These are phyloP conservation scores for Mycena vitilis DNA, from an alignment of 768 basidiomycete genomes.

Conservation along the genomic window DNA sequence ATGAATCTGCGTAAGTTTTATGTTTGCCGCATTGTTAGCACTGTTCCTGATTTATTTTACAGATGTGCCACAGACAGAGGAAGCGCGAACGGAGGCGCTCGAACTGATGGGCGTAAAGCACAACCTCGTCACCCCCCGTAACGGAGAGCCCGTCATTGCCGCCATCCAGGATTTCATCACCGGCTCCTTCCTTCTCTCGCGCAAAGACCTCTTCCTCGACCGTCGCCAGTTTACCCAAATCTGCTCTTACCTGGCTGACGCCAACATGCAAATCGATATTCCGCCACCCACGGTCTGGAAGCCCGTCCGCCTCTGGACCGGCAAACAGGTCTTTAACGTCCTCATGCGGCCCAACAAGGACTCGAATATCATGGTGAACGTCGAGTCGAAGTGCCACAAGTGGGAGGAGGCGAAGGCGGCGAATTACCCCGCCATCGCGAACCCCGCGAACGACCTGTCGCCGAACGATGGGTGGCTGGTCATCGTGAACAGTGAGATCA, in stretches of 20 bases:
- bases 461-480: constrained; percentile 99
- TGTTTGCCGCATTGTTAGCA: not conserved
- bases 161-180: constrained; percentile 99
- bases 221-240: constrained; percentile 96
- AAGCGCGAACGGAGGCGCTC: constrained; percentile 95
- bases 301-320: constrained; percentile 94
- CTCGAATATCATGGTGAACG: constrained; percentile 89
- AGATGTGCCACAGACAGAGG: constrained; percentile 99
- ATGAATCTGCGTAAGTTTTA: constrained; percentile 90
- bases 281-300: constrained; percentile 96
- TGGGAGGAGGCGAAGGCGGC: constrained; percentile 77
- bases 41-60: constrained; percentile 7
- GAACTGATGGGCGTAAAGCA: constrained; percentile 98
- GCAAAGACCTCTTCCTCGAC: constrained; percentile 92
- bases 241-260: constrained; percentile 94
- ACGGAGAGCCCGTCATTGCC: constrained; percentile 98
- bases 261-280: constrained; percentile 91
- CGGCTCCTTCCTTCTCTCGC: constrained; percentile 94
- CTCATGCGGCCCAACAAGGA: constrained; percentile 94
- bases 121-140: constrained; percentile 97
- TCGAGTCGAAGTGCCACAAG: constrained; percentile 96
- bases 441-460: constrained; percentile 82
- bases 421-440: constrained; percentile 70
- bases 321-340: constrained; percentile 98
- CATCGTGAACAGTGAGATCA: constrained; percentile 96